Conservation (phyloP, 75 land plant genomes). For the Cryptomeria japonica region DNA sequence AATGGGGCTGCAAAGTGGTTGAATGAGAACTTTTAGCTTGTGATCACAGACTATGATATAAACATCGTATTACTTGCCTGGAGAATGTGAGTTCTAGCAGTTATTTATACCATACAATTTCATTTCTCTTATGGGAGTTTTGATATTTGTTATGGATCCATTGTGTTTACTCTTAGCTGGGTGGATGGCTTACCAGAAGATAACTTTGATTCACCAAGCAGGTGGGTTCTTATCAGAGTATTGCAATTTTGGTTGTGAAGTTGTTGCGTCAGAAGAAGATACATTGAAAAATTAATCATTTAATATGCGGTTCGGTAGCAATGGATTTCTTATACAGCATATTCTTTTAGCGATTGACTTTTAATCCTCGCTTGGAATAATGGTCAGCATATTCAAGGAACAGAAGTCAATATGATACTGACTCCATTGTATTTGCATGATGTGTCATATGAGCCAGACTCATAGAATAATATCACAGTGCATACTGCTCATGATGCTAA, state of each 20-base stretch:
- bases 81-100: not conserved
- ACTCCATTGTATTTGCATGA: not conserved
- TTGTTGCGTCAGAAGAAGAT: not conserved
- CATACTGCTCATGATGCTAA: not conserved
- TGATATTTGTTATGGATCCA: not conserved
- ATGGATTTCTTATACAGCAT: not conserved
- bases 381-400: not conserved
- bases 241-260: not conserved
- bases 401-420: not conserved
- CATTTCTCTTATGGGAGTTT: not conserved
- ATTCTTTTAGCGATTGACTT: not conserved
- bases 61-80: not conserved
- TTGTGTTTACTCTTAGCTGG: not conserved
- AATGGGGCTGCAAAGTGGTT: constrained; percentile 16
- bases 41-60: not conserved
- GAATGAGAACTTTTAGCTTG: constrained; percentile 14
- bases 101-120: not conserved
- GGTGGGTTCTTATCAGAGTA: not conserved
- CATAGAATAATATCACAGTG: not conserved
- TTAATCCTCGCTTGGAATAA: not conserved
- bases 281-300: not conserved
- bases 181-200: not conserved
- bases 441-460: not conserved
- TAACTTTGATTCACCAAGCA: not conserved
- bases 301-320: not conserved